Conservation (phyloP, 2,329 filamentous ascomycete genomes). For the Fusarium circinatum region DNA sequence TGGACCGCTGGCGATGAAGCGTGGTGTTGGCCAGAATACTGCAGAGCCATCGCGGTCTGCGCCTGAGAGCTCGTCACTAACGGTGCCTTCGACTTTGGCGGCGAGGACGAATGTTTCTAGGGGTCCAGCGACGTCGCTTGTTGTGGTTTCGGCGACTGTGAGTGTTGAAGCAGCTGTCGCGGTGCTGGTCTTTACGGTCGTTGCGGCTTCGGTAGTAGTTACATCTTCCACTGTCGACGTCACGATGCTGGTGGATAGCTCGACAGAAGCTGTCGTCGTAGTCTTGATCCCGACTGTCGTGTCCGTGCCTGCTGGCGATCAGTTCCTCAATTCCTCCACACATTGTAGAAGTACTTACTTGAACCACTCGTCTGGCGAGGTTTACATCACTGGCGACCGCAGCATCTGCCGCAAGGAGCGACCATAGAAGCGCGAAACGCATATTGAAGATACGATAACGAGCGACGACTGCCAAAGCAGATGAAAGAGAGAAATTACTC, state of each 20-base stretch:
- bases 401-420: not conserved
- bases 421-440: not conserved
- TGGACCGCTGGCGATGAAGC: not conserved
- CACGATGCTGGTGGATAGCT: not conserved
- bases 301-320: not conserved
- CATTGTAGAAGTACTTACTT: not conserved
- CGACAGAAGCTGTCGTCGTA: not conserved
- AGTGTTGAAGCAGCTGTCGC: not conserved
- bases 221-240: not conserved
- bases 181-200: not conserved
- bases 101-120: not conserved
- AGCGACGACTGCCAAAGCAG: not conserved
- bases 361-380: not conserved
- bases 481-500: fast-evolving
- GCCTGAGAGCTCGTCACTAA: not conserved
- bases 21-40: not conserved
- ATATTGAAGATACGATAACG: not conserved
- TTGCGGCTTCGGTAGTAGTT: fast-evolving
- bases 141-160: not conserved
- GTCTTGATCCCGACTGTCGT: not conserved
- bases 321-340: fast-evolving
- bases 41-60: fast-evolving
- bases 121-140: not conserved
- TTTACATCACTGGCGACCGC: not conserved
- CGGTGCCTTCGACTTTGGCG: not conserved